These are phyloP conservation scores for Rhizopogon rudus DNA, from an alignment of 768 basidiomycete genomes.

Conservation along the genomic window DNA sequence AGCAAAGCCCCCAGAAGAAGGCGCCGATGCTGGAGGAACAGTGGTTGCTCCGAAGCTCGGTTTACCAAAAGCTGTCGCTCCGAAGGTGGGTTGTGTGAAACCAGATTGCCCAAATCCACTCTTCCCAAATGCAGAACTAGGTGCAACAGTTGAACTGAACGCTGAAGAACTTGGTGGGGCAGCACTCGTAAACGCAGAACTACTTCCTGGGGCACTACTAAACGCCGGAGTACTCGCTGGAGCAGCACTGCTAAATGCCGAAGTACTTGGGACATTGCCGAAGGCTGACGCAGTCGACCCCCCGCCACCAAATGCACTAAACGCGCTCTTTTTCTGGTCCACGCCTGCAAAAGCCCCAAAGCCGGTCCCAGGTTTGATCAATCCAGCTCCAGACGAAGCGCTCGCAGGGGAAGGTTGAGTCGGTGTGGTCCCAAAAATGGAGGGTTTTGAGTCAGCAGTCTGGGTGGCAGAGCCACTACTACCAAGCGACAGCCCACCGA, in stretches of 20 bases:
- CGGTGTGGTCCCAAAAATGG: constrained; percentile 27
- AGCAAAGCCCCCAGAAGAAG: constrained; percentile 30
- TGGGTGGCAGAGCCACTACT: constrained; percentile 12
- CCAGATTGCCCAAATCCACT: constrained; percentile 27
- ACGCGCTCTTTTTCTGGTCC: constrained; percentile 20
- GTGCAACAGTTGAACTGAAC: constrained; percentile 12
- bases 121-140: constrained; percentile 12
- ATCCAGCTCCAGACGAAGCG: constrained; percentile 11
- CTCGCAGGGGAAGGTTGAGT: background rate
- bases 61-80: constrained; percentile 36
- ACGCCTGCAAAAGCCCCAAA: constrained; percentile 27
- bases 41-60: constrained; percentile 23
- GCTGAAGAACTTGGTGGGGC: constrained; percentile 4
- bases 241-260: constrained; percentile 13
- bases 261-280: too few relatives aligned
- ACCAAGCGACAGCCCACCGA: constrained; percentile 30
- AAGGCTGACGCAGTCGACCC: background rate
- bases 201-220: background rate
- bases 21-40: constrained; percentile 6
- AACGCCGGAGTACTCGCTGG: constrained; percentile 3
- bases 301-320: constrained; percentile 13
- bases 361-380: constrained; percentile 30
- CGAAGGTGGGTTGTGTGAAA: constrained; percentile 33
- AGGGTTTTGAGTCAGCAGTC: constrained; percentile 19
- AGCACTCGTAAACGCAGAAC: constrained; percentile 13